phyloP scores from a whole-genome alignment of 1,284 basidiomycete species.

The Anthracocystis panici-leucophaei region DNA sequence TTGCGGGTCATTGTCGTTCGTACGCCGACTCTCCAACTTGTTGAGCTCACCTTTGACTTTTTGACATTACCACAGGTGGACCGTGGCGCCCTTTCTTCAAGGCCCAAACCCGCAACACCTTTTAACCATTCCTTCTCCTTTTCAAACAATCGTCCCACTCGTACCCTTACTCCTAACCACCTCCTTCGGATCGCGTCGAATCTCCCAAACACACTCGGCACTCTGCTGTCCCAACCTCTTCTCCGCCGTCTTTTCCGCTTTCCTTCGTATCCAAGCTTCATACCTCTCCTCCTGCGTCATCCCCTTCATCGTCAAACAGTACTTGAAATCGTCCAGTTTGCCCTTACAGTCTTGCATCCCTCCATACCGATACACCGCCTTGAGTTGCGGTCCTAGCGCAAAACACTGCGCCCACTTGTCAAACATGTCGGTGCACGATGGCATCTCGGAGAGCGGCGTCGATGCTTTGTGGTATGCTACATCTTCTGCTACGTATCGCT shows the following conservation, averaged over 20 bases:
- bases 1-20: neutral
- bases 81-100: too few species aligned
- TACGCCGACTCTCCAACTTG: too few species aligned
- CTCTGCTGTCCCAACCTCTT: constrained; percentile 76
- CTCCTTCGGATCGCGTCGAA: constrained; percentile 71
- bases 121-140: too few species aligned
- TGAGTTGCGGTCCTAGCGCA: constrained; percentile 81
- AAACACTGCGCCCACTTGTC: constrained; percentile 67
- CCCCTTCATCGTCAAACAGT: constrained; percentile 86
- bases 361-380: constrained; percentile 87
- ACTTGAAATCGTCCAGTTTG: constrained; percentile 94
- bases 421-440: constrained; percentile 62
- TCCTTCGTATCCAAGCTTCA: constrained; percentile 83
- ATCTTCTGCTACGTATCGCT: constrained; percentile 50
- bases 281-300: constrained; percentile 81
- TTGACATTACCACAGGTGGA: neutral
- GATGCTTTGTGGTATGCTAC: constrained; percentile 58
- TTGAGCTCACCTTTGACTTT: neutral
- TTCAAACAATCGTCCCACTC: constrained; percentile 18
- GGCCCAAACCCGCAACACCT: too few species aligned
- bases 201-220: constrained; percentile 94
- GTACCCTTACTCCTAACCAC: constrained; percentile 3
- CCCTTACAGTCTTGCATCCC: constrained; percentile 80
- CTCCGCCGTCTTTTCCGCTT: constrained; percentile 90
- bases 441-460: constrained; percentile 55